These are phyloP conservation scores for Cercospora sp. DNA, from an alignment of 2,329 filamentous ascomycete genomes.

Conservation along the genomic window DNA sequence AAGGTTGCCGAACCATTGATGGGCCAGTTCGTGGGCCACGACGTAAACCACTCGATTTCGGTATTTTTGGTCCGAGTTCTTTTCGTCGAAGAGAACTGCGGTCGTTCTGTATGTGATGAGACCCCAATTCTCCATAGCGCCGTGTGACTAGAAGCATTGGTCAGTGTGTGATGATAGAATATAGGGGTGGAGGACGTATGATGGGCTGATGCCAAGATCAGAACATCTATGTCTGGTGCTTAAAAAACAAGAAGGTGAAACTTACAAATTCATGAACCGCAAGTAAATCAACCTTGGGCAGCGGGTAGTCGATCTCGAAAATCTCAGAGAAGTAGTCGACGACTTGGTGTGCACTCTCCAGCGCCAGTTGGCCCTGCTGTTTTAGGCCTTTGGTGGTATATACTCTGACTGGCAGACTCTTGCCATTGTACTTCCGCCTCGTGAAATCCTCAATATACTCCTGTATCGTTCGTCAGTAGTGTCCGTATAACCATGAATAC, in stretches of 20 bases:
- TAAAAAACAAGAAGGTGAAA: too few species aligned
- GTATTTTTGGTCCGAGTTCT: constrained; percentile 84
- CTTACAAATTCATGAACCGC: constrained; percentile 90
- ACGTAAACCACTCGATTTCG: constrained; percentile 95
- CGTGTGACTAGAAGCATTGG: constrained; percentile 55
- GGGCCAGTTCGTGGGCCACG: constrained; percentile 94
- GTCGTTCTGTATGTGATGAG: constrained; percentile 91
- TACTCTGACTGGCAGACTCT: constrained; percentile 86
- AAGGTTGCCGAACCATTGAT: constrained; percentile 94
- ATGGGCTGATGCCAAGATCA: constrained; percentile 41
- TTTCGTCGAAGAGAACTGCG: constrained; percentile 92
- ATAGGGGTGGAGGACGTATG: constrained; percentile 39
- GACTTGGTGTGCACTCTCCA: constrained; percentile 88
- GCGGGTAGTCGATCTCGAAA: constrained; percentile 88
- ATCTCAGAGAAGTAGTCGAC: constrained; percentile 97
- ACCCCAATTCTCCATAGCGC: constrained; percentile 96
- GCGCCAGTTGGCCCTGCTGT: constrained; percentile 83
- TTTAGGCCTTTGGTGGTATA: constrained; percentile 95
- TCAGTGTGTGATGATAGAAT: constrained; percentile 40
- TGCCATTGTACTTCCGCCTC: constrained; percentile 84
- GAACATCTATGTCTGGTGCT: constrained; percentile 8
- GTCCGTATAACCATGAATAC: too few species aligned
- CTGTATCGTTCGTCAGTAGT: too few species aligned
- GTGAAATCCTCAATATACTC: constrained; percentile 91
- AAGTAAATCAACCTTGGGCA: constrained; percentile 87